These are phyloP conservation scores for Lactifluus hygrophoroides DNA, from an alignment of 768 basidiomycete genomes.

Conservation along the genomic window DNA sequence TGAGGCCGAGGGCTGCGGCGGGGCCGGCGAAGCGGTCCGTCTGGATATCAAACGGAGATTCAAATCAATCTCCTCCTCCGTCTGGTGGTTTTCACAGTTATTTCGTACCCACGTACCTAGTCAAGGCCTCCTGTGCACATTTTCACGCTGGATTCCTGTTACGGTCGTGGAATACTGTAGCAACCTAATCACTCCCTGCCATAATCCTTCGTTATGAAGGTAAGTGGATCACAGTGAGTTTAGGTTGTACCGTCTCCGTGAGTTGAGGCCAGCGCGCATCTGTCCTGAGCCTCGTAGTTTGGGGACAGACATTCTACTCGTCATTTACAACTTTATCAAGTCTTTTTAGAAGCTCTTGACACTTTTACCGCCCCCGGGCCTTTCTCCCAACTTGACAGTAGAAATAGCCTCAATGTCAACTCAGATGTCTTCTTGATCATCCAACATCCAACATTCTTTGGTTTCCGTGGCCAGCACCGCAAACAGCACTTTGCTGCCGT, in stretches of 20 bases:
- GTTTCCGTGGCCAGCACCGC: too few species aligned
- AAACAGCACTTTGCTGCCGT: too few species aligned
- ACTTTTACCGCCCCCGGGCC: too few species aligned
- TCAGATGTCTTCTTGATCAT: too few species aligned
- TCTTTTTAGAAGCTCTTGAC: too few species aligned
- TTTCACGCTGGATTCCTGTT: slow-evolving; percentile 53
- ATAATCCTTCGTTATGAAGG: slow-evolving; percentile 48
- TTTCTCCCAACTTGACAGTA: neutral
- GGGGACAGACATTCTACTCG: slow-evolving; percentile 45
- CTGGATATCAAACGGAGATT: slow-evolving; percentile 7
- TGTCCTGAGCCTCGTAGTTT: slow-evolving; percentile 50
- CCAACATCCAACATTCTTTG: too few species aligned
- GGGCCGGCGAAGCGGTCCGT: neutral
- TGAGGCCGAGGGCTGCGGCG: too few species aligned
- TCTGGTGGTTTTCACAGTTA: neutral
- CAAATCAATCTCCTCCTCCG: neutral
- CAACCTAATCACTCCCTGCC: slow-evolving; percentile 35
- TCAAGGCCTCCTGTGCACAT: slow-evolving; percentile 48
- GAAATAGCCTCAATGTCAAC: too few species aligned
- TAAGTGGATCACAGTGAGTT: slow-evolving; percentile 37
- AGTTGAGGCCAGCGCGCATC: slow-evolving; percentile 42
- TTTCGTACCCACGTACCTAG: slow-evolving; percentile 42
- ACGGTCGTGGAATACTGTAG: slow-evolving; percentile 61
- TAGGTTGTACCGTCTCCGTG: slow-evolving; percentile 42
- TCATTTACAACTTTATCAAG: too few species aligned